phyloP scores from a whole-genome alignment of 2,329 filamentous ascomycete species.

The Ophiostoma himal-ulmi region DNA sequence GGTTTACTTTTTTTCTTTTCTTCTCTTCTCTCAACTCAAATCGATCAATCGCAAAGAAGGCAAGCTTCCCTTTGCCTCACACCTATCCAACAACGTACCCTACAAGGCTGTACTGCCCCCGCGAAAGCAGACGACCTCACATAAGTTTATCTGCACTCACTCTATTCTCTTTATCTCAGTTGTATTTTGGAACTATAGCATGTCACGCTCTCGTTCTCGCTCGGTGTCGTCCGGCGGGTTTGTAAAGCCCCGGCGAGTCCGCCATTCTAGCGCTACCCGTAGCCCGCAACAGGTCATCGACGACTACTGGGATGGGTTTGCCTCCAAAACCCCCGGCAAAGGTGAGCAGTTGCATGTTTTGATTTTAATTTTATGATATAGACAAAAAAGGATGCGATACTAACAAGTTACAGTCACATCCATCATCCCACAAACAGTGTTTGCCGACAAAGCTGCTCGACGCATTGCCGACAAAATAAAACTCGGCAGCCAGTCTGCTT shows the following conservation, averaged over 20 bases:
- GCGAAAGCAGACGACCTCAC: background rate
- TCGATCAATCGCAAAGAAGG: background rate
- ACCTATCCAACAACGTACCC: background rate
- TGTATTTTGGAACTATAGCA: background rate
- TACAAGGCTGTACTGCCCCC: background rate
- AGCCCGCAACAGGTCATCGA: conserved; percentile 63
- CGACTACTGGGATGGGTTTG: conserved; percentile 69
- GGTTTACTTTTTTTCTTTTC: background rate
- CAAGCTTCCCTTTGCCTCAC: background rate
- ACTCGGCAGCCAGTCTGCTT: conserved; percentile 48
- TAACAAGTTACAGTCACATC: conserved; percentile 61
- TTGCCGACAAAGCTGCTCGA: conserved; percentile 55
- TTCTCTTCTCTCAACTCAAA: background rate
- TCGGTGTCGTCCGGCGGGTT: background rate
- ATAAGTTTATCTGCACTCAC: background rate
- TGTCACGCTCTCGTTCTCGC: background rate
- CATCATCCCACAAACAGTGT: conserved; percentile 62
- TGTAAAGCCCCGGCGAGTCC: conserved; percentile 4
- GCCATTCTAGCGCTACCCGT: conserved; percentile 17
- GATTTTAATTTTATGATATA: background rate
- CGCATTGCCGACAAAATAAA: conserved; percentile 49
- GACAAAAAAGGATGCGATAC: conserved; percentile 46
- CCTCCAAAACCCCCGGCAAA: conserved; percentile 64
- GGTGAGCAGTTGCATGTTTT: conserved; percentile 31
- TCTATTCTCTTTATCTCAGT: background rate